A percentile compares a stretch with the other conserved stretches of the same genome.
These are phyloP conservation scores for Lophiostoma macrostomum DNA, from an alignment of 495 filamentous ascomycete species.

Conservation along the genomic window DNA sequence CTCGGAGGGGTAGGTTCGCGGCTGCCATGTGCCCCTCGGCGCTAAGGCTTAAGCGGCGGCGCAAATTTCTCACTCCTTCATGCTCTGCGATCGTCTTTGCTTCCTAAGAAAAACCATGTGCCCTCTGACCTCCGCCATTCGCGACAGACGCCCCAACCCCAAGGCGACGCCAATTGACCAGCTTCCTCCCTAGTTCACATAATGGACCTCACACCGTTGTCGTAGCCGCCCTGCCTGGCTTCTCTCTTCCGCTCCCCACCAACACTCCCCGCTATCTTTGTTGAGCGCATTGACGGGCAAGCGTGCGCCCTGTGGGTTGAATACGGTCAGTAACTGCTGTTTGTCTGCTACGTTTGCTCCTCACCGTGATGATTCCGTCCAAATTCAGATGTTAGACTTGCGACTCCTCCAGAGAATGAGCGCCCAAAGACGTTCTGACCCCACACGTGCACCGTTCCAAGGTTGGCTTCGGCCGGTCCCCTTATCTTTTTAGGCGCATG, in stretches of 20 bases:
- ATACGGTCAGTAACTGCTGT: not conserved
- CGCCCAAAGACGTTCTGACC: conserved; percentile 26
- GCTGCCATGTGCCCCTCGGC: too few relatives aligned
- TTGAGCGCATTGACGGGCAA: not conserved
- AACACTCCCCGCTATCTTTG: conserved; percentile 1
- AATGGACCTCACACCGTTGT: conserved; percentile 3
- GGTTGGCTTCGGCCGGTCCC: too few relatives aligned
- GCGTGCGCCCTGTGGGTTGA: not conserved
- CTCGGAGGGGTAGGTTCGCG: too few relatives aligned
- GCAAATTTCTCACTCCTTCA: too few relatives aligned
- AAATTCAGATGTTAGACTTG: conserved; percentile 36
- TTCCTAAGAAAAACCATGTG: conserved; percentile 19
- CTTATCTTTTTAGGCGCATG: not conserved
- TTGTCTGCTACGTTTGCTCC: not conserved
- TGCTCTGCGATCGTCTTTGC: too few relatives aligned
- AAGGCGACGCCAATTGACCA: conserved; percentile 5
- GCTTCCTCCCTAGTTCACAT: not conserved
- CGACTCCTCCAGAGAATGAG: conserved; percentile 21
- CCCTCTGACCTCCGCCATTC: not conserved
- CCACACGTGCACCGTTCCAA: not conserved
- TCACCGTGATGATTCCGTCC: conserved; percentile 30
- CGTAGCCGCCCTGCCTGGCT: conserved; percentile 6
- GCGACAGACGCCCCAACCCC: not conserved
- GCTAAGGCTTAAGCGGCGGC: too few relatives aligned
- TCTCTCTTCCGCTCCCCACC: not conserved